Base-by-base conservation (phyloP, 305 asterid genomes). In the Fraxinus xanthoxyloides region DNA sequence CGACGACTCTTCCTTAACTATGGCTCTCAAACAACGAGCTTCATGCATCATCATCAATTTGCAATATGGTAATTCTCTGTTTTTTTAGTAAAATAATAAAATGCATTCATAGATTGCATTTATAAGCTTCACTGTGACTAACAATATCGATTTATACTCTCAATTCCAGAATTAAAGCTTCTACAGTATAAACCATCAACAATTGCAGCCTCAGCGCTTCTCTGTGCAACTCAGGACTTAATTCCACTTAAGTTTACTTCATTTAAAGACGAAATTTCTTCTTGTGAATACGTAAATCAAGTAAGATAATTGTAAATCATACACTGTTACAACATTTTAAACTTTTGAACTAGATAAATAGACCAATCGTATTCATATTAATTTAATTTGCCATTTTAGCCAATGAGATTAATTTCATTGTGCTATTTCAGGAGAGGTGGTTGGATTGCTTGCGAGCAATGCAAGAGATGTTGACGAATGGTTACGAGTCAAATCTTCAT, bases 151-250 rank as follows among this genome's bases (percentile, higher is more conserved):
- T 35, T 61, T 35, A 3, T 51, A 6, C 1, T 24, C 79, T 15
- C 12, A 19, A 67, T 23, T 46, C 89, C 89, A 92, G 93, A 85
- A 63, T 36, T 83, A 83, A 86, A 85, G 90, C 83, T 88, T 80
- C 81, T 83, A 10, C 88, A 87, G 88, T 80, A 84, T 32, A 88
- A 90, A 72, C 93, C 92, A 40, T 92, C 95, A 15, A 80, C 77
- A 77, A 75, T 89, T 15, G 88, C 92, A 77, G 95, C 92, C 82
- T 90, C 95, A 4, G 92, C 92, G 26, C 82, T 92, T 74, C 90
- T 92, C 35, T 81, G 87, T 51, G 91, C 91, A n/a, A 59, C 87
- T 83, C 85, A 80, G 17, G 91, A 87, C 76, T 84, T 88, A 76
- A 79, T 81, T 79, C 89, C 91, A 31, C 56, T 43, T 54, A 38